Conservation (phyloP, 768 basidiomycete species). For the Lentinula sp. region DNA sequence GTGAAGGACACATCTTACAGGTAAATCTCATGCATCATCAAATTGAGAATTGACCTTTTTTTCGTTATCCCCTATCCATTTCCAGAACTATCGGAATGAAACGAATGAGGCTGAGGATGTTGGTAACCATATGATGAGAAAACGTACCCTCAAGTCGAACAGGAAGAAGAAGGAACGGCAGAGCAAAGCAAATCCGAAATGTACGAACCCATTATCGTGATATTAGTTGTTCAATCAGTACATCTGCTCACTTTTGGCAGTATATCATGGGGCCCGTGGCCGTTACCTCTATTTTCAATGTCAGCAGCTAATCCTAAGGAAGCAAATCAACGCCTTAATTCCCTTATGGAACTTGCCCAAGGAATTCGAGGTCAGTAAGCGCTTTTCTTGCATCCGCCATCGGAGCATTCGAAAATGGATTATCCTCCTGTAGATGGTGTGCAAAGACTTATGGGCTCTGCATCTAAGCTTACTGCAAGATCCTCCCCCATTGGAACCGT, state of each 20-base stretch:
- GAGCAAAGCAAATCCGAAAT: slow-evolving; percentile 53
- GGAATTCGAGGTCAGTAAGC: slow-evolving; percentile 65
- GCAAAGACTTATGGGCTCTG: slow-evolving; percentile 77
- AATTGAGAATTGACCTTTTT: neutral
- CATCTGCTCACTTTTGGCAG: slow-evolving; percentile 30
- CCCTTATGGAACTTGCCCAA: slow-evolving; percentile 65
- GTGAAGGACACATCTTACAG: slow-evolving; percentile 88
- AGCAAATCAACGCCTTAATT: slow-evolving; percentile 62
- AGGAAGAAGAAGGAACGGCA: slow-evolving; percentile 43
- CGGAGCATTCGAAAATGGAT: neutral
- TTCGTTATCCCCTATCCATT: neutral
- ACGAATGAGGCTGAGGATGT: slow-evolving; percentile 61
- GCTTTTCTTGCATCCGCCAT: neutral
- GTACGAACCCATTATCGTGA: neutral
- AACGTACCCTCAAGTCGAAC: slow-evolving; percentile 57
- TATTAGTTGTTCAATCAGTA: slow-evolving; percentile 6
- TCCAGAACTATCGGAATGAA: slow-evolving; percentile 80
- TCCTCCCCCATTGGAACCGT: slow-evolving; percentile 57
- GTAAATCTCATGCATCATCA: slow-evolving; percentile 29
- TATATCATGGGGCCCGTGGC: slow-evolving; percentile 78
- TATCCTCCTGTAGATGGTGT: slow-evolving; percentile 44
- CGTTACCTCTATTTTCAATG: slow-evolving; percentile 81
- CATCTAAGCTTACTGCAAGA: slow-evolving; percentile 58
- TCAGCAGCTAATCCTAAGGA: slow-evolving; percentile 73
- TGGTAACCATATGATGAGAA: slow-evolving; percentile 57